Evolutionary conservation across 2,329 filamentous ascomycete genomes (phyloP).

Genomic region (Diaporthe vaccinii): DNA sequence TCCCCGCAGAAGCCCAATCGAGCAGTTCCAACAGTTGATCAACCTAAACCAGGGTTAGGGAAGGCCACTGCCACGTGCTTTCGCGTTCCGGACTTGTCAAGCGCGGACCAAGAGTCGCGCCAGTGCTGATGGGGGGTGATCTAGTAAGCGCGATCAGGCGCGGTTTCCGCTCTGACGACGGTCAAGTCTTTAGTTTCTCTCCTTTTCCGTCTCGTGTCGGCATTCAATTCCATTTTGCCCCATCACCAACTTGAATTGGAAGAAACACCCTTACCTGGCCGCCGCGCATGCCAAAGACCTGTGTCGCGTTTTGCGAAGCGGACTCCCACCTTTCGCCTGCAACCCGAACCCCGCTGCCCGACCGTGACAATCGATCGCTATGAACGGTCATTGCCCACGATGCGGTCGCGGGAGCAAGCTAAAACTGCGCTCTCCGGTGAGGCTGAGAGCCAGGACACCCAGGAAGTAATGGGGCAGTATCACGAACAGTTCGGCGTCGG

Average conservation of each 20-base stretch:
- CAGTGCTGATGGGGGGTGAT: not conserved
- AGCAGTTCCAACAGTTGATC: not conserved
- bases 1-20: slow-evolving; percentile 1
- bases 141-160: slow-evolving; percentile 26
- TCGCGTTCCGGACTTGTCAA: slow-evolving; percentile 23
- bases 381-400: slow-evolving; percentile 32
- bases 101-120: slow-evolving; percentile 23
- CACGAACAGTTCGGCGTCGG: slow-evolving; percentile 55
- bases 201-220: not conserved
- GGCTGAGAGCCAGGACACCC: slow-evolving; percentile 60
- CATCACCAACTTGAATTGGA: not conserved
- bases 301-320: not conserved
- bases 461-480: slow-evolving; percentile 55
- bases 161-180: not conserved
- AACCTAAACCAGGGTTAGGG: not conserved
- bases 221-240: not conserved
- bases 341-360: slow-evolving; percentile 6
- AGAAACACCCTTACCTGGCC: not conserved
- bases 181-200: not conserved
- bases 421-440: slow-evolving; percentile 48
- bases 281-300: not conserved
- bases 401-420: slow-evolving; percentile 48
- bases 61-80: slow-evolving; percentile 23
- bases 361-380: slow-evolving; percentile 31
- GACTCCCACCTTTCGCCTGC: not conserved